Percentiles rank a stretch among this genome's conserved stretches.
Conservation (phyloP, 2,329 filamentous ascomycete genomes). For the Paecilomyces fulvus region DNA sequence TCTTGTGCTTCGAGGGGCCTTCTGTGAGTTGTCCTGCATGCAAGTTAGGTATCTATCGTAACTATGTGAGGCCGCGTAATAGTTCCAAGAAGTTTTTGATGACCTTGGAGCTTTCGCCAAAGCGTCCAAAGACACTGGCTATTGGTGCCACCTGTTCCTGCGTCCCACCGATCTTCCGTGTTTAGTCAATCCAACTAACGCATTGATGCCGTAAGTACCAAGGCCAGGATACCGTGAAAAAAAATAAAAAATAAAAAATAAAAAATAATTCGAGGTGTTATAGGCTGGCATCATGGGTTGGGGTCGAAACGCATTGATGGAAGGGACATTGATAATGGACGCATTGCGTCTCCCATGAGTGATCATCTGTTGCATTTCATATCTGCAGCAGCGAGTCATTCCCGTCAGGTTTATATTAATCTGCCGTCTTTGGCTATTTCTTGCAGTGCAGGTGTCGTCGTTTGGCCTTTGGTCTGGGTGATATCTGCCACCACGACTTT, state of each 20-base stretch:
- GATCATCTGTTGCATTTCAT: constrained; percentile 34
- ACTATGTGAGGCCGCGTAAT: too few species aligned
- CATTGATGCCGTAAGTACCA: too few species aligned
- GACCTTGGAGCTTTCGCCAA: constrained; percentile 19
- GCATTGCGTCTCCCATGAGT: constrained; percentile 16
- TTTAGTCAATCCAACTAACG: too few species aligned
- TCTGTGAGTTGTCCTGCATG: too few species aligned
- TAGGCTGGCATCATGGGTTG: too few species aligned
- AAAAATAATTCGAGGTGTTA: too few species aligned
- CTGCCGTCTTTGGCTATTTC: constrained; percentile 16
- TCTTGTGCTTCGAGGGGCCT: too few species aligned
- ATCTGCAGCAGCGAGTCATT: constrained; percentile 26
- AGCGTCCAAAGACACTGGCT: constrained; percentile 7
- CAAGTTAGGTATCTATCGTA: too few species aligned
- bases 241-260: too few species aligned
- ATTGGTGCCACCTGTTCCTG: too few species aligned
- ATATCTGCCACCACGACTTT: constrained; percentile 72
- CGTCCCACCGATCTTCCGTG: not conserved
- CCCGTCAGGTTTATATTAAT: too few species aligned
- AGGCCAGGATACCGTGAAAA: too few species aligned
- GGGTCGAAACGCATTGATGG: constrained; percentile 17
- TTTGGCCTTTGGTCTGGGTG: constrained; percentile 36
- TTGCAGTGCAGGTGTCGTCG: constrained; percentile 25
- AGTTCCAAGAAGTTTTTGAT: constrained; percentile 9
- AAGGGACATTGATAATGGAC: constrained; percentile 36